Conservation (phyloP, 2,329 filamentous ascomycete genomes). For the Cladorrhinum sp. region DNA sequence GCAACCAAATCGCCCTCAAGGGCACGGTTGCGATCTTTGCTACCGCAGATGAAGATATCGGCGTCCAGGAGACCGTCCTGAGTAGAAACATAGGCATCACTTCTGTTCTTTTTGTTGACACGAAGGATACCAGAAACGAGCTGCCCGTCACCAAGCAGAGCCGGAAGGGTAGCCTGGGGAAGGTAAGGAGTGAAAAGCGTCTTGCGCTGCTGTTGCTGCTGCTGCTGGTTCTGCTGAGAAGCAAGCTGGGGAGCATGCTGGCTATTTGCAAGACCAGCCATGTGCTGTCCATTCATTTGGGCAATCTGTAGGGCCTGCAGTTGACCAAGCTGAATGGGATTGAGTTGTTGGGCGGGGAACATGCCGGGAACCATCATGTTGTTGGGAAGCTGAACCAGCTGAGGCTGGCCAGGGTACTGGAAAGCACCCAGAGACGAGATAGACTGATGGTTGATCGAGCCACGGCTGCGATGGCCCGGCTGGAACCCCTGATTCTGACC, state of each 20-base stretch:
- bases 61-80: slow-evolving; percentile 84
- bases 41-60: slow-evolving; percentile 99
- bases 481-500: slow-evolving; percentile 74
- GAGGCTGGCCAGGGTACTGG: slow-evolving; percentile 83
- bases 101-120: slow-evolving; percentile 99
- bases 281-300: slow-evolving; percentile 69
- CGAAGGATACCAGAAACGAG: slow-evolving; percentile 94
- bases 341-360: slow-evolving; percentile 81
- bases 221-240: slow-evolving; percentile 55
- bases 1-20: slow-evolving; percentile 95
- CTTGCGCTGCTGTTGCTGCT: slow-evolving; percentile 83
- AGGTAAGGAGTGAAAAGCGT: slow-evolving; percentile 98
- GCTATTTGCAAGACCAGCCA: slow-evolving; percentile 65
- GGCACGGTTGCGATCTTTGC: slow-evolving; percentile 96
- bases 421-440: slow-evolving; percentile 81
- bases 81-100: slow-evolving; percentile 95
- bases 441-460: slow-evolving; percentile 80
- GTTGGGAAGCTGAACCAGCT: slow-evolving; percentile 80
- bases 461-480: slow-evolving; percentile 82
- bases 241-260: slow-evolving; percentile 74
- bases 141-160: slow-evolving; percentile 84
- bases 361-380: slow-evolving; percentile 85
- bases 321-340: slow-evolving; percentile 83
- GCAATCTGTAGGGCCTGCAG: slow-evolving; percentile 89
- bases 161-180: slow-evolving; percentile 88